Evolutionary conservation across 306 rosid genomes (phyloP).

Genomic region (Vigna mungo): DNA sequence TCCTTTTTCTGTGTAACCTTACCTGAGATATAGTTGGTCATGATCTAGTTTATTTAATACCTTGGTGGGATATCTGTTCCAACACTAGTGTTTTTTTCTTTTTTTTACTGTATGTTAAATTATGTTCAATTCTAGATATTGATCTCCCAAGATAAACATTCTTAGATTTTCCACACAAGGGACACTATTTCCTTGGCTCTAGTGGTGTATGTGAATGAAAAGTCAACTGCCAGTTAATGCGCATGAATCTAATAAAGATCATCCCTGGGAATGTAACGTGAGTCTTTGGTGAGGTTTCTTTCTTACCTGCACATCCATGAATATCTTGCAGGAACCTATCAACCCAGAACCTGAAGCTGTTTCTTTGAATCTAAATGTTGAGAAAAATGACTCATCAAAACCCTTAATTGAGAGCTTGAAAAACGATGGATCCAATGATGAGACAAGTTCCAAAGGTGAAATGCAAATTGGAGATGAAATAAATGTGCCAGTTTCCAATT

Average conservation of each 20-base stretch:
- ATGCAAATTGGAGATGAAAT: slow-evolving; percentile 28
- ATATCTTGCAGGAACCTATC: slow-evolving; percentile 54
- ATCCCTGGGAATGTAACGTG: background rate
- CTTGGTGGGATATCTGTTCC: slow-evolving; percentile 2
- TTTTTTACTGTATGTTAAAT: slow-evolving; percentile 8
- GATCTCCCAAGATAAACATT: slow-evolving; percentile 22
- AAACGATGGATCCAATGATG: slow-evolving; percentile 45
- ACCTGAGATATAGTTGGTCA: background rate
- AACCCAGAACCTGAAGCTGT: slow-evolving; percentile 43
- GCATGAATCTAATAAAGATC: background rate
- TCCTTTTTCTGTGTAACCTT: background rate
- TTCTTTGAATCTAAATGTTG: slow-evolving; percentile 23
- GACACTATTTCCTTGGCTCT: slow-evolving; percentile 17
- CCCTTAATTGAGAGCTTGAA: slow-evolving; percentile 42
- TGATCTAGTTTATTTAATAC: background rate
- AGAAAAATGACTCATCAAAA: slow-evolving; percentile 37
- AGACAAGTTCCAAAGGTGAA: slow-evolving; percentile 41
- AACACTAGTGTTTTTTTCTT: background rate
- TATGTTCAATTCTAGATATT: background rate
- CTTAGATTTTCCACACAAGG: slow-evolving; percentile 25
- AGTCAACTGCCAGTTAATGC: too few relatives aligned
- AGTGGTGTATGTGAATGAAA: background rate
- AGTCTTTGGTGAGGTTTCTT: slow-evolving; percentile 17
- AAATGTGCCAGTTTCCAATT: slow-evolving; percentile 30
- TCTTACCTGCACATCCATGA: background rate